phyloP scores from a whole-genome alignment of 345 rosid species.

The Syzygium oleosum region DNA sequence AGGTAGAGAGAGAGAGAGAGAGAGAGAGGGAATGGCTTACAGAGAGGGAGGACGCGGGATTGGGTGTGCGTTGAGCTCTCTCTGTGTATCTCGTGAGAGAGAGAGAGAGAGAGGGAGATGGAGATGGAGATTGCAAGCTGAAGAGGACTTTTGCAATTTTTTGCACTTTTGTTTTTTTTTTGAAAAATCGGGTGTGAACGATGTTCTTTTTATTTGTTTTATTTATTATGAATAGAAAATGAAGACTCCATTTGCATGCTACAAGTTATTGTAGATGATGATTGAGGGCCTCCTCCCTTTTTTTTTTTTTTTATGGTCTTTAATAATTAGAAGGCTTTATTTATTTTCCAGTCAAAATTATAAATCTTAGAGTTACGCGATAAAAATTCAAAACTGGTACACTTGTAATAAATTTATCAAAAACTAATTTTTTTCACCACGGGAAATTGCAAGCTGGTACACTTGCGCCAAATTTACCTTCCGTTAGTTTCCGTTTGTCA shows the following conservation, averaged over 20 bases:
- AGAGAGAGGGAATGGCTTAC: not conserved
- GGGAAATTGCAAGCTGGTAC: no score
- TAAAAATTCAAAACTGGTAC: no score
- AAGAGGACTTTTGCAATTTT: not conserved
- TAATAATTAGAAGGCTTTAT: no score
- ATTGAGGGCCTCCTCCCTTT: not conserved
- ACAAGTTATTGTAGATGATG: no score
- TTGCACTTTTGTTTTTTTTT: not conserved
- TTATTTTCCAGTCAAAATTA: not conserved
- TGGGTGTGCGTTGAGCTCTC: not conserved
- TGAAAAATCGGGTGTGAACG: not conserved
- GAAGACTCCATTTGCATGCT: not conserved
- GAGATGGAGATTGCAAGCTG: not conserved
- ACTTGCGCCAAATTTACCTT: no score
- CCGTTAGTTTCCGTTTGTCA: no score
- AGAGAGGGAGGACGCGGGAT: not conserved
- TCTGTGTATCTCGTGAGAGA: not conserved
- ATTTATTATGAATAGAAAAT: not conserved
- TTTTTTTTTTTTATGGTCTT: no score
- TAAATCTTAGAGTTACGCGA: no score
- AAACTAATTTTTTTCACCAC: no score
- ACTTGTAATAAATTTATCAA: no score
- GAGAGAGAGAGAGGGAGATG: not conserved
- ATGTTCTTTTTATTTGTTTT: not conserved
- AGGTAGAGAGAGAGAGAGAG: not conserved